Base-by-base conservation (phyloP, 2,329 filamentous ascomycete genomes). In the Botryosphaeria dothidea region DNA sequence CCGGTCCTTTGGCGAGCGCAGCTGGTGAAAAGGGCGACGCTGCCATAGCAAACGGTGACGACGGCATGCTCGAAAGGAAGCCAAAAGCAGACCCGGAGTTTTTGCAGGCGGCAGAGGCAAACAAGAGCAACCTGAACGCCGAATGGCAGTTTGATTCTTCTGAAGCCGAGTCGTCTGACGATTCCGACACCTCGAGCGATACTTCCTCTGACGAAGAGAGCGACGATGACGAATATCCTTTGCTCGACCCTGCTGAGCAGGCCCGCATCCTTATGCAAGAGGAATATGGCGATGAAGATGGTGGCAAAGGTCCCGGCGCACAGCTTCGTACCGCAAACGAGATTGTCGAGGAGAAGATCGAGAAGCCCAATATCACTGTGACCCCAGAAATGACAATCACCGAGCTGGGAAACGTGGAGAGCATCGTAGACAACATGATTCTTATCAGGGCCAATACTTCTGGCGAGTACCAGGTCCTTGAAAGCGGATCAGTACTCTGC, bases 281-380 rank as follows among this genome's bases (percentile, higher is more conserved):
- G 48, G 93, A 94, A 68, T 88, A 84, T 34, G 63, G 46, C 34
- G 91, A 88, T 1, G 93, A 91, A 1, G 93, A 95, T 64, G 91
- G 93, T 62, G 92, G 93, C 69, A 87, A 85, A 13, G 85, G 86
- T 17, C 81, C 81, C 25, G 84, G 83, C 56, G 77, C 79, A 60
- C 85, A 86, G 49, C 79, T 96, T 49, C 88, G 90, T 66, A 97
- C 93, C 0, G 90, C 92, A 74, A 97, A 98, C 75, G 95, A 99
- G 76, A 67, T 86, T 17, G 71, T 77, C n/a, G 80, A 82, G 25
- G 77, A 79, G 48, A 68, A 79, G 38, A 75, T 80, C 29, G 74
- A 77, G 38, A 92, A 90, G 71, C 94, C 95, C 0, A 87, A 95
- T 64, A 84, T 98, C 49, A 85, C 80, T n/a, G 85, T 98, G 62